These are phyloP conservation scores for Fusarium verticillioides DNA, from an alignment of 2,329 filamentous ascomycete genomes.

Conservation along the genomic window DNA sequence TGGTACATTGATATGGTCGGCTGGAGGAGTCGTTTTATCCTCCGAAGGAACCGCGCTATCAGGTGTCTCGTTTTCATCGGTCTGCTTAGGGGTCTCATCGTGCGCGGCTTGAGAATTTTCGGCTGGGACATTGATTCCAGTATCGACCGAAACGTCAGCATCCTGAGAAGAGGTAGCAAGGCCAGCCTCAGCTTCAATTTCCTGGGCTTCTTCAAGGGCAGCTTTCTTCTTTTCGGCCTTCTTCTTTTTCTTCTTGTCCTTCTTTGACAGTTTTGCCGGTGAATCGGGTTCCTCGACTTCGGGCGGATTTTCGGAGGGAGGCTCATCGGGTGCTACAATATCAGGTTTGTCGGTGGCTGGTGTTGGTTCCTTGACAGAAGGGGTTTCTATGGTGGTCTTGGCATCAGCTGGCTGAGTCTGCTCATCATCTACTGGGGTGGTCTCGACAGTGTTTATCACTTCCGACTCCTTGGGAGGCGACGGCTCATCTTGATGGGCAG, in stretches of 20 bases:
- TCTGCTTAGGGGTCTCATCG: conserved; percentile 28
- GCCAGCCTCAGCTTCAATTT: conserved; percentile 31
- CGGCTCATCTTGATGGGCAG: conserved; percentile 13
- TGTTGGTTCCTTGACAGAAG: conserved; percentile 33
- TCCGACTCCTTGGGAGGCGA: conserved; percentile 22
- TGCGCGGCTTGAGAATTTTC: conserved; percentile 15
- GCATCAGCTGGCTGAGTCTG: conserved; percentile 43
- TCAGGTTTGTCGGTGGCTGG: conserved; percentile 20
- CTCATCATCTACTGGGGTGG: conserved; percentile 34
- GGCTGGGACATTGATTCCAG: conserved; percentile 18
- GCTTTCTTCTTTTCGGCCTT: conserved; percentile 48
- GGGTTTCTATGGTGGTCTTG: conserved; percentile 37
- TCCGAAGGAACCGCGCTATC: conserved; percentile 7
- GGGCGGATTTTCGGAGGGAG: conserved; percentile 21
- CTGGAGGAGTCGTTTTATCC: conserved; percentile 14
- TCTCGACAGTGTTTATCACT: conserved; percentile 22
- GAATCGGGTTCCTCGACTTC: conserved; percentile 38
- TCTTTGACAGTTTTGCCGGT: conserved; percentile 47
- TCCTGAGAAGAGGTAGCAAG: conserved; percentile 28
- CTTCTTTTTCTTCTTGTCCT: conserved; percentile 48
- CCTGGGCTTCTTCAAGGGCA: conserved; percentile 34
- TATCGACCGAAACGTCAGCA: conserved; percentile 14
- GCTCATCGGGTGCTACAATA: conserved; percentile 18
- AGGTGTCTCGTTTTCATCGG: conserved; percentile 27
- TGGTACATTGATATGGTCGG: conserved; percentile 23